Base-by-base conservation (phyloP, 2,329 filamentous ascomycete species). In the Nothophaeocryptopus gaeumannii region DNA sequence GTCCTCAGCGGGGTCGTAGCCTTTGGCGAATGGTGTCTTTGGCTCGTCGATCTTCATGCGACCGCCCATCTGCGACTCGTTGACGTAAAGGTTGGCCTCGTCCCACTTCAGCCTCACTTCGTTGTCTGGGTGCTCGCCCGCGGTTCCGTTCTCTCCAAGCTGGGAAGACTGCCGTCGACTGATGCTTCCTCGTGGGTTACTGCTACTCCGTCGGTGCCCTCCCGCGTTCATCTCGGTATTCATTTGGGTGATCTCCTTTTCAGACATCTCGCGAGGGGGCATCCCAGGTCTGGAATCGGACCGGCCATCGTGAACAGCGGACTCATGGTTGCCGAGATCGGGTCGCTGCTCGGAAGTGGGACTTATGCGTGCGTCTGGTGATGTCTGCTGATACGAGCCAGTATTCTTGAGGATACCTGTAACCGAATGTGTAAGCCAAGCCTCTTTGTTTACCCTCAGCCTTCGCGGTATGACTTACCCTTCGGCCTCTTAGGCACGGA, bases 41-140 rank as follows among this genome's bases (percentile, higher is more conserved):
- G 93, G 93, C 75, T 99, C 93, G 60, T 90, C 88, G 58, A 99
- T 99, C 78, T 97, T 99, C 93, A 99, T 99, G 51, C 91, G 96
- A 55, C 87, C 86, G 52, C 85, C 89, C 72, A 88, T 91, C 72
- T 97, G 89, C 72, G 97, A 92, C 74, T 99, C 93, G 7, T 93
- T 93, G 45, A 99, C 80, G 73, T 96, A 99, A 30, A 99, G 80
- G 67, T 99, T 99, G 39, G 89, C 93, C 75, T 99, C 93, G 70
- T 99, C 93, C 93, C 93, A 99, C 74, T 96, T 96, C 60, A 99
- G 78, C 55, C 90, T 85, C 56, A 88, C 86, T 51, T 81, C 84
- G 50, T 77, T 78, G 41, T 83, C 79, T 43, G 82, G 79, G 13
- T 76, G 75, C 73, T 58, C 54, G 51, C 61, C 71, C 12, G 52